Evolutionary conservation across 2,329 filamentous ascomycete species (phyloP).

Genomic region (Reticulascus tulasneorum): DNA sequence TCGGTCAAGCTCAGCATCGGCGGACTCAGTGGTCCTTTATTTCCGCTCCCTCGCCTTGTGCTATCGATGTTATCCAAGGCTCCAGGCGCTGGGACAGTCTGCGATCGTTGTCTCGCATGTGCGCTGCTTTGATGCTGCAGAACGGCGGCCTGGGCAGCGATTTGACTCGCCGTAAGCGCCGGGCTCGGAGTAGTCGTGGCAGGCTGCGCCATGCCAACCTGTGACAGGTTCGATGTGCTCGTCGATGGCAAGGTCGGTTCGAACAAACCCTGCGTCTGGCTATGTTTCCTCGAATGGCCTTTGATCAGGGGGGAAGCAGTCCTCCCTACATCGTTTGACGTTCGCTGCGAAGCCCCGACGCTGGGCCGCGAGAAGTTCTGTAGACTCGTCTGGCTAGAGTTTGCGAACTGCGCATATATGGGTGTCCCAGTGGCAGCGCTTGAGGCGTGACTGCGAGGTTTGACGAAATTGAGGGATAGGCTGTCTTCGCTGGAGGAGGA

Average conservation of each 20-base stretch:
- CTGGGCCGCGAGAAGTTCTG: constrained; percentile 58
- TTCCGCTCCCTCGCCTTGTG: constrained; percentile 38
- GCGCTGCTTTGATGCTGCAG: constrained; percentile 55
- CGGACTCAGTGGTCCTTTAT: constrained; percentile 53
- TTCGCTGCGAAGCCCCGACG: constrained; percentile 25
- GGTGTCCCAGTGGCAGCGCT: constrained; percentile 22
- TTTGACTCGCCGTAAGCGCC: constrained; percentile 64
- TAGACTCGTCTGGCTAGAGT: constrained; percentile 42
- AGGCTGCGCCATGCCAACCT: constrained; percentile 42
- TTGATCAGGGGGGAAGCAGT: constrained; percentile 27
- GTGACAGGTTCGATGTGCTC: constrained; percentile 50
- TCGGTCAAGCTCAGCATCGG: constrained; percentile 62
- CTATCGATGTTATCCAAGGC: constrained; percentile 3
- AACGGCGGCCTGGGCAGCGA: constrained; percentile 74
- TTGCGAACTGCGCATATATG: constrained; percentile 45
- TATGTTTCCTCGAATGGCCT: constrained; percentile 59
- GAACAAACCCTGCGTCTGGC: constrained; percentile 72
- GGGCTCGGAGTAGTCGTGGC: constrained; percentile 34
- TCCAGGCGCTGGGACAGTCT: constrained; percentile 55
- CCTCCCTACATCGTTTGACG: no score
- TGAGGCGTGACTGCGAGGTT: constrained; percentile 30
- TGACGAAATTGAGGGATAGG: constrained; percentile 39
- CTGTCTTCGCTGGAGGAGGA: constrained; percentile 42
- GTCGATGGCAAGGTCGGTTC: constrained; percentile 68
- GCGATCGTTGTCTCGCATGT: constrained; percentile 64